Conservation (phyloP, 2,329 filamentous ascomycete genomes). For the Coniella lustricola region DNA sequence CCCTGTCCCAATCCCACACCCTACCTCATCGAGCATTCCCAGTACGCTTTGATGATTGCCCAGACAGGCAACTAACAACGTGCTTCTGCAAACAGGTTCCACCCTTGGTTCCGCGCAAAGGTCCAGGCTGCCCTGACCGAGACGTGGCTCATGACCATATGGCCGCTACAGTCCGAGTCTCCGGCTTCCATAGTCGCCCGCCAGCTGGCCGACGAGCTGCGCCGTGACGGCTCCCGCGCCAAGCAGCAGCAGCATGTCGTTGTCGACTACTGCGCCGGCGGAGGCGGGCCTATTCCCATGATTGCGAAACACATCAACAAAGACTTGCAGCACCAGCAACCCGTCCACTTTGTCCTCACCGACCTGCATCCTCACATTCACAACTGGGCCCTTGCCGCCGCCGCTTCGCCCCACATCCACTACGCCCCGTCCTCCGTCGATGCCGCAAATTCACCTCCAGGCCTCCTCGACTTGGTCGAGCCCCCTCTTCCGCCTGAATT, state of each 20-base stretch:
- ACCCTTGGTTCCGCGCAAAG: constrained; percentile 54
- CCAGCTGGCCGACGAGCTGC: constrained; percentile 46
- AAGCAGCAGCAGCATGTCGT: constrained; percentile 44
- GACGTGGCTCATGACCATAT: constrained; percentile 55
- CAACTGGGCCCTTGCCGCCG: constrained; percentile 49
- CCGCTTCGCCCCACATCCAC: constrained; percentile 46
- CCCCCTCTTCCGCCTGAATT: neutral
- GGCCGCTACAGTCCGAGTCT: constrained; percentile 46
- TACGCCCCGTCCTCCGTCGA: constrained; percentile 58
- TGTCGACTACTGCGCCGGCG: constrained; percentile 71
- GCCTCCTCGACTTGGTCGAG: constrained; percentile 30
- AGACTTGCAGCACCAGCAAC: constrained; percentile 9
- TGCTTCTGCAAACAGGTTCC: constrained; percentile 45
- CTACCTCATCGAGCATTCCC: neutral
- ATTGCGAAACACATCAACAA: constrained; percentile 55
- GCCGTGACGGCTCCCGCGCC: constrained; percentile 34
- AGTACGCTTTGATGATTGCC: neutral
- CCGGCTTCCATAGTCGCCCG: constrained; percentile 55
- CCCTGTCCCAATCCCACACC: neutral
- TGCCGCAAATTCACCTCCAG: constrained; percentile 51
- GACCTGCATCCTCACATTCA: constrained; percentile 58
- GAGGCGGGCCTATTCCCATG: constrained; percentile 61
- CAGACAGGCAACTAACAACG: too few species aligned
- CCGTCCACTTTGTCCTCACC: constrained; percentile 55
- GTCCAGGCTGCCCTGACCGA: constrained; percentile 59